phyloP scores from a whole-genome alignment of 2,329 filamentous ascomycete species.

The Ophidiomyces ophidiicola region DNA sequence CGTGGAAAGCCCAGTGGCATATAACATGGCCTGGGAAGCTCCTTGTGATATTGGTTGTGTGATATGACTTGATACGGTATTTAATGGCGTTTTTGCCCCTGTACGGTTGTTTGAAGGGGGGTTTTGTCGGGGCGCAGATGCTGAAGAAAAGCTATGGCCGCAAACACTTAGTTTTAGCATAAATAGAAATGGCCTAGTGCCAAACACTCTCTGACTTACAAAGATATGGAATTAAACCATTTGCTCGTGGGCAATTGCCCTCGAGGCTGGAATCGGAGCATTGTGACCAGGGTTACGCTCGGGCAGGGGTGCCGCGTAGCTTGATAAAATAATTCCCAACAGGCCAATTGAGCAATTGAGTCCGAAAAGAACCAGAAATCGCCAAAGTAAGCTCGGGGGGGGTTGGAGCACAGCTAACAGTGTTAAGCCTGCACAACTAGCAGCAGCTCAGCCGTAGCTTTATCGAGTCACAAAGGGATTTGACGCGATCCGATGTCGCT shows the following conservation, averaged over 20 bases:
- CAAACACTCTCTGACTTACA: conserved; percentile 7
- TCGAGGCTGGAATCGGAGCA: conserved; percentile 13
- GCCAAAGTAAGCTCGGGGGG: too few species aligned
- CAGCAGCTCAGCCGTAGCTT: too few species aligned
- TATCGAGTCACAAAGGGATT: too few species aligned
- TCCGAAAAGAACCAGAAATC: too few species aligned
- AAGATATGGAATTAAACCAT: conserved; percentile 7
- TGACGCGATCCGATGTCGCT: conserved; percentile 11
- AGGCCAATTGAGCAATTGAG: too few species aligned
- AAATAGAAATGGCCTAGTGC: neutral
- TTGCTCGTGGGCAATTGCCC: conserved; percentile 8
- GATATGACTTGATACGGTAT: conserved; percentile 71
- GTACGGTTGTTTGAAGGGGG: conserved; percentile 12
- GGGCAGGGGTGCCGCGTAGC: conserved; percentile 1
- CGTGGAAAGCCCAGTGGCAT: conserved; percentile 79
- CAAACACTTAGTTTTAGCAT: too few species aligned
- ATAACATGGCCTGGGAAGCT: conserved; percentile 97
- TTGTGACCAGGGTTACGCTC: conserved; percentile 1
- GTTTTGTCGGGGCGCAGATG: conserved; percentile 3
- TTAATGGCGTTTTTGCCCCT: conserved; percentile 42
- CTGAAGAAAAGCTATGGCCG: conserved; percentile 8
- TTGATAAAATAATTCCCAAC: too few species aligned
- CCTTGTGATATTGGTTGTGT: conserved; percentile 97
- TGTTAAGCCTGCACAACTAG: too few species aligned
- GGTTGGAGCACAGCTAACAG: too few species aligned